phyloP scores from a whole-genome alignment of 805 yeast genomes.

The Candida sphagnicola region DNA sequence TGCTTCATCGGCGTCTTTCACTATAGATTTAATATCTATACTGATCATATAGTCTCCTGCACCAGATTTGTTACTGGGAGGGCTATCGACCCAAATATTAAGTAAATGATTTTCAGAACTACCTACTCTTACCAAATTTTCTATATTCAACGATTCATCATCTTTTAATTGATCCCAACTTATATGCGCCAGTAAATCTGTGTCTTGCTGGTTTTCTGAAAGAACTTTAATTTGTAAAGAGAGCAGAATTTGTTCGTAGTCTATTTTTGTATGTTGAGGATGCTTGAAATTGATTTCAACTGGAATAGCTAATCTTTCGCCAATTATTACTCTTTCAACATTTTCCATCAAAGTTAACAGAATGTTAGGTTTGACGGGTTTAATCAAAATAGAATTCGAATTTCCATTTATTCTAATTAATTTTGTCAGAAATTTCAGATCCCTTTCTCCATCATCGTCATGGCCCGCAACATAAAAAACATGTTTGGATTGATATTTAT shows the following conservation, averaged over 20 bases:
- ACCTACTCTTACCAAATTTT: conserved; percentile 9
- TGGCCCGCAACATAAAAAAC: not conserved
- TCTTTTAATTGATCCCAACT: conserved; percentile 37
- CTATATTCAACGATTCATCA: conserved; percentile 32
- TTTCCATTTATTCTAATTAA: conserved; percentile 5
- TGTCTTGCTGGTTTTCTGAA: conserved; percentile 9
- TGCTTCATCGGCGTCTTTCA: conserved; percentile 11
- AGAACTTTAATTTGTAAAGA: conserved; percentile 8
- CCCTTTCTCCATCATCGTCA: not conserved
- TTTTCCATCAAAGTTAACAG: conserved; percentile 4
- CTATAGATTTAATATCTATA: conserved; percentile 22
- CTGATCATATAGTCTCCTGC: conserved; percentile 10
- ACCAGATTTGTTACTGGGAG: conserved; percentile 11
- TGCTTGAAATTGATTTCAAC: conserved; percentile 16
- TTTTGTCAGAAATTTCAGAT: not conserved
- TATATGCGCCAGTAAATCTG: conserved; percentile 15
- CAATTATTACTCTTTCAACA: conserved; percentile 17
- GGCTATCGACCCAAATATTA: conserved; percentile 13
- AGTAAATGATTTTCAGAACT: conserved; percentile 11
- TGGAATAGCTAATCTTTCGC: conserved; percentile 25
- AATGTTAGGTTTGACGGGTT: conserved; percentile 25
- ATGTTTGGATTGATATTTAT: not conserved
- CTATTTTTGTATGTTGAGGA: conserved; percentile 10
- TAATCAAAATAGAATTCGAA: conserved; percentile 11
- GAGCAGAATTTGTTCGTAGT: conserved; percentile 17